Evolutionary conservation across 2,329 filamentous ascomycete genomes (phyloP).

Genomic region (Colletotrichum sp.): DNA sequence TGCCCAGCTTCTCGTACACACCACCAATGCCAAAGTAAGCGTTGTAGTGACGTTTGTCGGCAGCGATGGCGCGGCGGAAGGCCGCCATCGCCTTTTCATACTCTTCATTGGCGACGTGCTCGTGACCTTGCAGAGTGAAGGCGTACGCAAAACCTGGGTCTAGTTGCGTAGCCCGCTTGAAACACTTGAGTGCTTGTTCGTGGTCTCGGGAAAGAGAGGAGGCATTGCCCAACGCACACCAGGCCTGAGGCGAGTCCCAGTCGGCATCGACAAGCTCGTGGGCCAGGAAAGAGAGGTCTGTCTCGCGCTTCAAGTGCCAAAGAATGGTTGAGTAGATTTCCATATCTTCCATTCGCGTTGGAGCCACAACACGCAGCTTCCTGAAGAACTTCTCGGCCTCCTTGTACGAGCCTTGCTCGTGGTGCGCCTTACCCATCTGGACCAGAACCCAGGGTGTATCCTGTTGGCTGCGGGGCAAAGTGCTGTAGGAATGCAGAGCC

Average conservation of each 20-base stretch:
- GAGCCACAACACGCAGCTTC: constrained; percentile 78
- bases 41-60: constrained; percentile 91
- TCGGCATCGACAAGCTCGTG: constrained; percentile 88
- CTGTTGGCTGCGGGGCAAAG: constrained; percentile 75
- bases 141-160: constrained; percentile 93
- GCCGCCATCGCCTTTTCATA: constrained; percentile 92
- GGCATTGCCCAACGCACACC: constrained; percentile 94
- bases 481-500: constrained; percentile 75
- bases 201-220: constrained; percentile 93
- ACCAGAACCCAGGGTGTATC: constrained; percentile 94
- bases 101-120: constrained; percentile 95
- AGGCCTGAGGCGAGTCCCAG: constrained; percentile 90
- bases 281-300: constrained; percentile 88
- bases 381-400: constrained; percentile 89
- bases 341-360: constrained; percentile 90
- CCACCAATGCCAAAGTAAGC: constrained; percentile 92
- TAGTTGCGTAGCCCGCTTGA: constrained; percentile 91
- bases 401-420: constrained; percentile 85
- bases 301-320: constrained; percentile 96
- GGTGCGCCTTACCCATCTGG: constrained; percentile 88
- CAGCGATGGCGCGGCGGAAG: constrained; percentile 85
- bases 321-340: constrained; percentile 98
- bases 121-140: constrained; percentile 94
- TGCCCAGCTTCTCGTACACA: constrained; percentile 89
- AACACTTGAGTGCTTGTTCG: constrained; percentile 92